These are phyloP conservation scores for Trametes gibbosa DNA, from an alignment of 768 basidiomycete species.

Conservation along the genomic window DNA sequence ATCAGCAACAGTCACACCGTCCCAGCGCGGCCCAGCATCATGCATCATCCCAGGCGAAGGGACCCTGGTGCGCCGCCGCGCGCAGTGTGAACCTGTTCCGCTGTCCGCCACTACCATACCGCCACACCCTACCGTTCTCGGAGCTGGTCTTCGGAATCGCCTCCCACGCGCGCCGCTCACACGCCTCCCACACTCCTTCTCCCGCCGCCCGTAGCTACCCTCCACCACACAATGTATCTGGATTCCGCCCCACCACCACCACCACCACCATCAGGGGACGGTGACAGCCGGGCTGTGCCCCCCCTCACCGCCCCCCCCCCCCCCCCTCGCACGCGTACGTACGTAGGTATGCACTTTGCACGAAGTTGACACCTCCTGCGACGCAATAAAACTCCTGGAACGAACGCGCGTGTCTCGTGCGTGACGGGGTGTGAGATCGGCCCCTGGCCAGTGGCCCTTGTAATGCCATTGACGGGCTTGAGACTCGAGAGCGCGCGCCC, in stretches of 20 bases:
- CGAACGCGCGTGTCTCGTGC: neutral
- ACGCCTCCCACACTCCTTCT: conserved; percentile 15
- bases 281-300: conserved; percentile 20
- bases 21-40: neutral
- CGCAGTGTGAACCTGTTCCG: neutral
- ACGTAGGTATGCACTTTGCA: too few species aligned
- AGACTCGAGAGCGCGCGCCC: too few species aligned
- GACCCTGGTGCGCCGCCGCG: neutral
- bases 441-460: too few species aligned
- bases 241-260: neutral
- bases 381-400: conserved; percentile 13
- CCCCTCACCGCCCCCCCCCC: neutral
- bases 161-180: neutral
- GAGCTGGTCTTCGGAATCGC: conserved; percentile 8
- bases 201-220: conserved; percentile 9
- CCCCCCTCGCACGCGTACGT: neutral
- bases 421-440: too few species aligned
- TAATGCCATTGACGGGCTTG: too few species aligned
- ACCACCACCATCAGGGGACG: neutral
- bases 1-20: too few species aligned
- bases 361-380: too few species aligned
- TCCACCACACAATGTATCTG: neutral
- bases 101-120: too few species aligned
- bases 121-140: conserved; percentile 1
- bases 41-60: neutral